These are phyloP conservation scores for Fusarium devonianum DNA, from an alignment of 2,329 filamentous ascomycete genomes.

Conservation along the genomic window DNA sequence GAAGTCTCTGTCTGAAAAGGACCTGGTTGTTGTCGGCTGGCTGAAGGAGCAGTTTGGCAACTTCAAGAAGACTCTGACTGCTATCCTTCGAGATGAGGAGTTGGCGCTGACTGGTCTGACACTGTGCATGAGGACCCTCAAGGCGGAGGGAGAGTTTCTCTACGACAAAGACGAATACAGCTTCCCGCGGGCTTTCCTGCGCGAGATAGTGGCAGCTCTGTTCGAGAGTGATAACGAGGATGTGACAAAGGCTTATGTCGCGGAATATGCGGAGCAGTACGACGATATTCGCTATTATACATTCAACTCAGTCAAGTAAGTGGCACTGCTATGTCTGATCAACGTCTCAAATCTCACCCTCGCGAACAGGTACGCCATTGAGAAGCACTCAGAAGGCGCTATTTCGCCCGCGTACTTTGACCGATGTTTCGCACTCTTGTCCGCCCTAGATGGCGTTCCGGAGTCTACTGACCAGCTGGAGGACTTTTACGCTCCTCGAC, in stretches of 20 bases:
- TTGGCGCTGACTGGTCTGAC: constrained; percentile 76
- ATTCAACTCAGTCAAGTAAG: constrained; percentile 76
- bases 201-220: constrained; percentile 68
- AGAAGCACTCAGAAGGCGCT: constrained; percentile 30
- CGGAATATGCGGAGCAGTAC: constrained; percentile 79
- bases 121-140: constrained; percentile 82
- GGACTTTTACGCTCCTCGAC: constrained; percentile 70
- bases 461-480: constrained; percentile 70
- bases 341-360: neutral
- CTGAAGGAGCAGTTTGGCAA: constrained; percentile 76
- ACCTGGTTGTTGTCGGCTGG: constrained; percentile 78
- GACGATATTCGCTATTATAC: constrained; percentile 88
- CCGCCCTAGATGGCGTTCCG: constrained; percentile 74
- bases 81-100: constrained; percentile 67
- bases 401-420: constrained; percentile 53
- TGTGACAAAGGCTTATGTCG: constrained; percentile 74
- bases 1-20: constrained; percentile 73
- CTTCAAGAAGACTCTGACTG: constrained; percentile 69
- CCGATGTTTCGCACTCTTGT: constrained; percentile 68
- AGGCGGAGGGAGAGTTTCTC: constrained; percentile 74
- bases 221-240: constrained; percentile 65
- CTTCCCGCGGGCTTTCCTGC: constrained; percentile 74
- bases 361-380: constrained; percentile 42
- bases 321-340: constrained; percentile 42
- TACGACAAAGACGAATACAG: constrained; percentile 68